These are phyloP conservation scores for Eragrostis nindensis DNA, from an alignment of 176 grass and related monocot genomes.

Conservation along the genomic window DNA sequence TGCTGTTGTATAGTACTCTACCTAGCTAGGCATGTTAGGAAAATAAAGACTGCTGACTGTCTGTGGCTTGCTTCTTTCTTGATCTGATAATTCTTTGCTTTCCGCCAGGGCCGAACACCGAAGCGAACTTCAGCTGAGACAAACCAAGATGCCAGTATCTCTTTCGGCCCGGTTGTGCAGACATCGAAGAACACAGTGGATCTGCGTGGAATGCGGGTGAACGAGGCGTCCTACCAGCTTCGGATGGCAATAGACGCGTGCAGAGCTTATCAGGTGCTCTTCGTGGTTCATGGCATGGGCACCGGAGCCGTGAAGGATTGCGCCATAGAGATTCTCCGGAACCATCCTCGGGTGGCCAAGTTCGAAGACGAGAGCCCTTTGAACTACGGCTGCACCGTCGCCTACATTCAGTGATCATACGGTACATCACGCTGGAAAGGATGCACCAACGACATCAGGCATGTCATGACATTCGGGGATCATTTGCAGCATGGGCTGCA, in stretches of 20 bases:
- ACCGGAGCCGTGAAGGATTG: constrained; percentile 62
- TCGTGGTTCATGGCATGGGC: constrained; percentile 68
- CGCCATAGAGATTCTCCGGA: constrained; percentile 48
- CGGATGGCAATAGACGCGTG: constrained; percentile 58
- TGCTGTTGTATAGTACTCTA: background rate
- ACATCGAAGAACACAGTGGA: constrained; percentile 76
- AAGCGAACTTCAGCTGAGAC: constrained; percentile 24
- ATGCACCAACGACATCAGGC: background rate
- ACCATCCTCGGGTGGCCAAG: constrained; percentile 66
- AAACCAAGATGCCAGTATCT: background rate
- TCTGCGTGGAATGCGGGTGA: constrained; percentile 57
- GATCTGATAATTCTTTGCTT: constrained; percentile 12
- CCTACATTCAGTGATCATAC: constrained; percentile 55
- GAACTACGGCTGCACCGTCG: constrained; percentile 76
- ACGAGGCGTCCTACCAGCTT: constrained; percentile 58
- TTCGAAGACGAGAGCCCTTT: constrained; percentile 70
- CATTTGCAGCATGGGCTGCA: background rate
- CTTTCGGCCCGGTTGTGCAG: constrained; percentile 62
- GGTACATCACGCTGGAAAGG: background rate
- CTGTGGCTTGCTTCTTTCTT: background rate
- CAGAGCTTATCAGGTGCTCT: constrained; percentile 54
- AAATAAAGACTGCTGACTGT: background rate
- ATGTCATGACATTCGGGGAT: no score
- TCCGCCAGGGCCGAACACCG: constrained; percentile 9
- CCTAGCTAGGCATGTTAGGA: constrained; percentile 20